Base-by-base conservation (phyloP, 1,284 basidiomycete genomes). In the Gomphus bonarii region DNA sequence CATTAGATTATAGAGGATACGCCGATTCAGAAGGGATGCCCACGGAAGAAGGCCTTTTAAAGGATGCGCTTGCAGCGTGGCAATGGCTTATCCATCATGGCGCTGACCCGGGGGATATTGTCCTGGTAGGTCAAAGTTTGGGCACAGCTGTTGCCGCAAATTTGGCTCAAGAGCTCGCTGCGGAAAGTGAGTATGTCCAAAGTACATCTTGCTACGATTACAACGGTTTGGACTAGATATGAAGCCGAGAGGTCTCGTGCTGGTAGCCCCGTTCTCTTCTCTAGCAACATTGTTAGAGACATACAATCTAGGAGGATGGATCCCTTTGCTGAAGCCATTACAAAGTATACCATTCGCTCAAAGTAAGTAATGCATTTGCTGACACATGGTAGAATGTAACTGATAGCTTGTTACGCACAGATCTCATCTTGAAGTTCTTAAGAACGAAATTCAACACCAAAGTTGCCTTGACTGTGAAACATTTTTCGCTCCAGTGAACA, bases 1-100 rank as follows among this genome's bases (percentile, higher is more conserved):
- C 83, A 0, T 81, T 91, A 47, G 94, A 97, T 69, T 95, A 95
- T 67, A 82, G 92, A n/a, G 95, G 95, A 0, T 98, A 89, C 64
- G 95, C 76, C 0, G 93, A 98, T 66, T 94, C 91, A 57, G 78
- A 80, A 0, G 91, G 93, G 1, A 69, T 67, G 0, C 94, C 94
- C 0, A 82, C 78, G 10, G 87, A 95, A 67, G 68, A 71, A 12
- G 95, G 94, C 0, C 72, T 97, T 0, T 68, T 81, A 0, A 69
- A 70, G 3, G 95, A 98, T 65, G 92, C 91, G 1, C 75, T 82
- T 28, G 77, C 90, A 0, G 88, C 85, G 0, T 97, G 84, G 78
- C 79, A 91, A 63, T 95, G 87, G 84, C 70, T 92, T 5, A 67
- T 82, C 6, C 65, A 70, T 3, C 73, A 78, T 18, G 85, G 85